Evolutionary conservation across 257 asterid genomes (phyloP), one percentile per base, ranked within the genome.

Genomic region (Striga asiatica): DNA sequence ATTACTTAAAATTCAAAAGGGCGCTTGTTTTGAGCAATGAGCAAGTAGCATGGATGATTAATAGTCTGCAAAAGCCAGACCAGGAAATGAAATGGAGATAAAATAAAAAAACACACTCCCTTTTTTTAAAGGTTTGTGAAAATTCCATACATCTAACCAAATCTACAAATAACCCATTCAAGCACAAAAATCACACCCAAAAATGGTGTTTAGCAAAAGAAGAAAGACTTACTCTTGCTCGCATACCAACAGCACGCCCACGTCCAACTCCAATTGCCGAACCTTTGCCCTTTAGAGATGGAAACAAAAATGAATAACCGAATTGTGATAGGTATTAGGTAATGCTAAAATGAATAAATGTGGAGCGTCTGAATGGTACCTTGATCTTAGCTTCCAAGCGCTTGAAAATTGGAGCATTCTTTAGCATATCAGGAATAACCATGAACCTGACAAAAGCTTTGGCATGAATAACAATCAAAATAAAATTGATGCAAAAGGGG

Each of bases 371-470:
- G 24, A 59, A 49, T 17, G 53, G 60, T 59, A 91, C 98, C 98
- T 91, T 91, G 65, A 91, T 91, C 70, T 82, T 91, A 69, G 98
- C 78, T 66, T 91, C 98, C 78, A 87, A 74, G 14, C 93, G 94
- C 70, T 91, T 91, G 63, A 91, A 91, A 96, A 91, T 91, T 31
- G 97, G 97, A 69, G 98, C 98, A 70, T 91, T 91, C 80, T 91
- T 87, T 19, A 91, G 95, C 98, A 91, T 91, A 69, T 88, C 97
- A 0, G 98, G 98, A 39, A 89, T 91, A 23, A 91, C 94, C 97
- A 92, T 92, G 75, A 84, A 91, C 83, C 98, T 89, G 83, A 37
- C 47, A 53, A 25, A 50, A 25, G n/a, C n/a, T n/a, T 48, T 27
- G 60, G 12, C 17, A 46, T 42, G 47, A 68, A 7, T 21, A 18